Evolutionary conservation across 1,139 yeast genomes (phyloP).

Genomic region (Chernovozyma sophiae-reginae): DNA sequence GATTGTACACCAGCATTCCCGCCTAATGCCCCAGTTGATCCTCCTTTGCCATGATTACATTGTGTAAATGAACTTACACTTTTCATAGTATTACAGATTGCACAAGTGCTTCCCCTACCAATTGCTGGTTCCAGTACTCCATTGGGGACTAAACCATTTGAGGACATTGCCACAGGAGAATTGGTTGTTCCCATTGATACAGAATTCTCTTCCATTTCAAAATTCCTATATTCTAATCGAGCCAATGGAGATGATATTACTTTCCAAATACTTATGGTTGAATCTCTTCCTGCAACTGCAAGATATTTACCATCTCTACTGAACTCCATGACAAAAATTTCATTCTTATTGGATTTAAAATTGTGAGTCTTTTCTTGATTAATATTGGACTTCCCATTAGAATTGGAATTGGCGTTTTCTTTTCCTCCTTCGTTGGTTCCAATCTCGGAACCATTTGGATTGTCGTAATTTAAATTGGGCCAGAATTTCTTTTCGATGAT

Average conservation of each 20-base stretch:
- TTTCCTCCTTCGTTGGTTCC: slow-evolving; percentile 1
- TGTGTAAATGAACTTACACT: no score
- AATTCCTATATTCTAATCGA: slow-evolving; percentile 39
- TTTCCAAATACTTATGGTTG: slow-evolving; percentile 69
- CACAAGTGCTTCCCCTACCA: no score
- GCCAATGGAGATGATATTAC: slow-evolving; percentile 70
- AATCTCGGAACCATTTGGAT: slow-evolving; percentile 6
- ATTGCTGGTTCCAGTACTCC: no score
- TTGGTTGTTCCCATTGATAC: slow-evolving; percentile 4
- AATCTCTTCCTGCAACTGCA: slow-evolving; percentile 81
- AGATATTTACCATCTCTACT: slow-evolving; percentile 75
- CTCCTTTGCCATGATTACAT: no score
- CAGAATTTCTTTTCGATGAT: neutral
- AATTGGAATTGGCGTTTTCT: slow-evolving; percentile 2
- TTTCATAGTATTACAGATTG: no score
- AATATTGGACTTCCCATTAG: neutral
- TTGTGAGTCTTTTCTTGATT: neutral
- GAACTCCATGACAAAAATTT: slow-evolving; percentile 71
- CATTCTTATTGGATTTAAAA: slow-evolving; percentile 24
- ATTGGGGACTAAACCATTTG: slow-evolving; percentile 9
- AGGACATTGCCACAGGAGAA: neutral
- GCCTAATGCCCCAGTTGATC: neutral
- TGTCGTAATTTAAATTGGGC: neutral
- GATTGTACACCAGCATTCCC: neutral
- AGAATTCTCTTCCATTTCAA: slow-evolving; percentile 9